Percentiles rank a stretch among this genome's conserved stretches.
Evolutionary conservation across 768 basidiomycete species (phyloP).

Genomic region (Psilocybe tampanensis): DNA sequence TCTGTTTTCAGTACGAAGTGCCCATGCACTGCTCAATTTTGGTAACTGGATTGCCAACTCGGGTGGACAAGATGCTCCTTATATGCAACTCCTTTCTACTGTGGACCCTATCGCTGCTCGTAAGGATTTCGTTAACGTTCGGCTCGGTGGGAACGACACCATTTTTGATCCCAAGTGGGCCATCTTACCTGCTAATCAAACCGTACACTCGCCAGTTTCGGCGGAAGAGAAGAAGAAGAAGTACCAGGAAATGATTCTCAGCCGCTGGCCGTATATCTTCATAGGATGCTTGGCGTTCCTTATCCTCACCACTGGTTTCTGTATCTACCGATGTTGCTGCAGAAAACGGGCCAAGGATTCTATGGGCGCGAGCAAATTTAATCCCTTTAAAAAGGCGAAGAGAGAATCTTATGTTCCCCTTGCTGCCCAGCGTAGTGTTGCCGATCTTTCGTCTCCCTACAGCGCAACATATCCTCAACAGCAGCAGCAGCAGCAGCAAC

Average conservation of each 20-base stretch:
- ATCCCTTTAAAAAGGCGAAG: constrained; percentile 26
- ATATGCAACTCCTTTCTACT: constrained; percentile 67
- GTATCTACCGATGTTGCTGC: constrained; percentile 65
- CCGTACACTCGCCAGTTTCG: constrained; percentile 66
- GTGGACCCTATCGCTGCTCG: constrained; percentile 55
- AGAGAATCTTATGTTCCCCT: constrained; percentile 35
- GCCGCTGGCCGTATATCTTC: constrained; percentile 76
- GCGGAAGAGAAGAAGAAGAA: constrained; percentile 66
- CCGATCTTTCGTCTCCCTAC: constrained; percentile 15
- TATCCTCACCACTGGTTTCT: constrained; percentile 45
- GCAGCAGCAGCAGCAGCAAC: constrained; percentile 6
- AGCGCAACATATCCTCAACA: not conserved
- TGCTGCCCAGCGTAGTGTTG: constrained; percentile 23
- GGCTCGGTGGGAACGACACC: constrained; percentile 62
- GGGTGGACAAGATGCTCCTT: constrained; percentile 55
- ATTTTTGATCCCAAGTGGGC: constrained; percentile 49
- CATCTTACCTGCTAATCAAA: constrained; percentile 61
- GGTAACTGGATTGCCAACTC: constrained; percentile 63
- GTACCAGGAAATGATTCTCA: constrained; percentile 63
- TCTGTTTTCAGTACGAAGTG: constrained; percentile 65
- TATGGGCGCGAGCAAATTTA: constrained; percentile 14
- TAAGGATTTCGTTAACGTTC: constrained; percentile 65
- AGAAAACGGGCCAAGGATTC: constrained; percentile 17
- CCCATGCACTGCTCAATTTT: constrained; percentile 72
- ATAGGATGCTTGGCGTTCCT: constrained; percentile 57